phyloP scores from a whole-genome alignment of 345 rosid species.

The Citrus australasica region DNA sequence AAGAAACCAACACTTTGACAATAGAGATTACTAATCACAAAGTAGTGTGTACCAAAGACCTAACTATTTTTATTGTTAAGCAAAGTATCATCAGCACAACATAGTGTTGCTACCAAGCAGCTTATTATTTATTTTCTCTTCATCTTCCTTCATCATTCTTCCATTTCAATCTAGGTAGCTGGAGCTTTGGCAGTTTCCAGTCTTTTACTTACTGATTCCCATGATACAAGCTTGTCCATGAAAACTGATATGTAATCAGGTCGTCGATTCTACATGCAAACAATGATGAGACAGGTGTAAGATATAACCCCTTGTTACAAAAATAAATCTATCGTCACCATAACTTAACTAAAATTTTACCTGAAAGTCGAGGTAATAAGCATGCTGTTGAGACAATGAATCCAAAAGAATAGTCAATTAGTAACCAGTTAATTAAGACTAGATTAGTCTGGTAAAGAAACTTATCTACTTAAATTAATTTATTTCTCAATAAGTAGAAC shows the following conservation, averaged over 20 bases:
- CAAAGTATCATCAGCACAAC: too few species aligned
- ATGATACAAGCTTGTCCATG: constrained; percentile 83
- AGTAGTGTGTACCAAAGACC: too few species aligned
- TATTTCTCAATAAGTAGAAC: neutral
- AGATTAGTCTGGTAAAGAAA: neutral
- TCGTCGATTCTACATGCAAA: constrained; percentile 54
- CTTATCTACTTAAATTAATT: neutral
- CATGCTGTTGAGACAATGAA: constrained; percentile 58
- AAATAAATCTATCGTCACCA: neutral
- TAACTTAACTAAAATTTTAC: constrained; percentile 26
- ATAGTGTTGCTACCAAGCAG: too few species aligned
- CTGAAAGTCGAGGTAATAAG: constrained; percentile 94
- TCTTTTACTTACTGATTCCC: constrained; percentile 78
- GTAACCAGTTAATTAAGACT: constrained; percentile 1
- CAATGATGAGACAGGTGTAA: neutral
- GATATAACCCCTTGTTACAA: neutral
- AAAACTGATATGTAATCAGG: constrained; percentile 60
- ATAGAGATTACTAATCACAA: too few species aligned
- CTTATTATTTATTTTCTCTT: constrained; percentile 26
- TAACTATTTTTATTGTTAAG: too few species aligned
- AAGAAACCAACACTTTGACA: too few species aligned
- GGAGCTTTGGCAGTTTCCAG: constrained; percentile 60
- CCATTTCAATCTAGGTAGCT: constrained; percentile 54
- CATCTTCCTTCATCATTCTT: constrained; percentile 50
- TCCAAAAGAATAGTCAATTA: constrained; percentile 5